A percentile compares a stretch with the other conserved stretches of the same genome.
phyloP scores from a whole-genome alignment of 2,329 filamentous ascomycete species.

The Curvularia hawaiiensis region DNA sequence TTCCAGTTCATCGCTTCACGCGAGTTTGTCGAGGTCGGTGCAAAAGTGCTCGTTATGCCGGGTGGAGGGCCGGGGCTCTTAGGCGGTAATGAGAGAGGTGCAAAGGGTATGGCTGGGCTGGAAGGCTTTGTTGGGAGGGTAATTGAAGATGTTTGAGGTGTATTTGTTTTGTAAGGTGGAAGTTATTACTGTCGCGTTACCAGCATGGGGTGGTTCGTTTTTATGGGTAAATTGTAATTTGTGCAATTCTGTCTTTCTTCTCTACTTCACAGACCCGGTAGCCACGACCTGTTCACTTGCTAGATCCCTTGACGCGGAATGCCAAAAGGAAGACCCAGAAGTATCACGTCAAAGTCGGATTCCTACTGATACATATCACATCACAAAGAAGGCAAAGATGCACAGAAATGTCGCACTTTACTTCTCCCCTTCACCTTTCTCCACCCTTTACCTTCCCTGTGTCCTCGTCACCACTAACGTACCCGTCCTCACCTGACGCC shows the following conservation, averaged over 20 bases:
- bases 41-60: conserved; percentile 72
- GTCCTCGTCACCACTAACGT: neutral
- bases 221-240: neutral
- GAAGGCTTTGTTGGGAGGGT: conserved; percentile 76
- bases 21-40: conserved; percentile 76
- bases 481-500: conserved; percentile 22
- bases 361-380: neutral
- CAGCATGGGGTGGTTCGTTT: neutral
- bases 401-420: conserved; percentile 8
- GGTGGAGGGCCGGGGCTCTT: conserved; percentile 67
- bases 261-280: neutral
- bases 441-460: neutral
- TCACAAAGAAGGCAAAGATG: neutral
- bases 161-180: neutral
- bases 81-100: conserved; percentile 59
- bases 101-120: conserved; percentile 61
- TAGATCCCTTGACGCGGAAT: neutral
- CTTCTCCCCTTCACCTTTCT: neutral
- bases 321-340: neutral
- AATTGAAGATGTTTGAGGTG: conserved; percentile 21
- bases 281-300: neutral
- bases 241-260: neutral
- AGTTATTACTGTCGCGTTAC: neutral
- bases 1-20: conserved; percentile 71
- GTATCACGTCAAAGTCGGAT: neutral